Percentiles rank a stretch among this genome's conserved stretches.
These are phyloP conservation scores for Codiaeum variegatum DNA, from an alignment of 441 rosid genomes.

Conservation along the genomic window DNA sequence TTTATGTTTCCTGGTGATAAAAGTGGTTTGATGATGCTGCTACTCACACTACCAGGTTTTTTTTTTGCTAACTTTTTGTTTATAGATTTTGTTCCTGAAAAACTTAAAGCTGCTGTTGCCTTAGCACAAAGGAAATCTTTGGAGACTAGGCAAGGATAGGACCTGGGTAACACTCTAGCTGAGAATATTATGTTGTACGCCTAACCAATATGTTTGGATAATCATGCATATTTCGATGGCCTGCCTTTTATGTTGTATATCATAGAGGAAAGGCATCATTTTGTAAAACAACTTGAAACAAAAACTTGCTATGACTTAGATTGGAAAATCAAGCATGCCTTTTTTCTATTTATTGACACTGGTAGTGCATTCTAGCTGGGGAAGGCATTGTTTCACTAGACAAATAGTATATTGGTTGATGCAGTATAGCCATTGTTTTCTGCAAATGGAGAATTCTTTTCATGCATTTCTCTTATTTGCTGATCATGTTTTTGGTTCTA, in stretches of 20 bases:
- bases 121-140: slow-evolving; percentile 39
- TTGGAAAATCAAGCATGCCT: neutral
- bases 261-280: neutral
- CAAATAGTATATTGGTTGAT: neutral
- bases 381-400: neutral
- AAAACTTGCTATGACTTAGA: too few species aligned
- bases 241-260: neutral
- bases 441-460: neutral
- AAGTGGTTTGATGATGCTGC: neutral
- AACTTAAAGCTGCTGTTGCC: slow-evolving; percentile 61
- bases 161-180: neutral
- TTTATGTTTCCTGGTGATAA: neutral
- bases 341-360: neutral
- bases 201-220: slow-evolving; percentile 8
- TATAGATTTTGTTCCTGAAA: slow-evolving; percentile 76
- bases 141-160: slow-evolving; percentile 35
- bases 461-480: neutral
- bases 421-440: neutral
- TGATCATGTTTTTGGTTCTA: neutral
- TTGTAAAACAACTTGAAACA: too few species aligned
- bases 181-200: slow-evolving; percentile 8
- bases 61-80: neutral
- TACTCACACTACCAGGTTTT: neutral
- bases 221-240: neutral
- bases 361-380: neutral